Percentiles rank a stretch among this genome's conserved stretches.
Conservation (phyloP, 192 early-diverging fungal genomes). For the Rhizoclosmatium globosum region DNA sequence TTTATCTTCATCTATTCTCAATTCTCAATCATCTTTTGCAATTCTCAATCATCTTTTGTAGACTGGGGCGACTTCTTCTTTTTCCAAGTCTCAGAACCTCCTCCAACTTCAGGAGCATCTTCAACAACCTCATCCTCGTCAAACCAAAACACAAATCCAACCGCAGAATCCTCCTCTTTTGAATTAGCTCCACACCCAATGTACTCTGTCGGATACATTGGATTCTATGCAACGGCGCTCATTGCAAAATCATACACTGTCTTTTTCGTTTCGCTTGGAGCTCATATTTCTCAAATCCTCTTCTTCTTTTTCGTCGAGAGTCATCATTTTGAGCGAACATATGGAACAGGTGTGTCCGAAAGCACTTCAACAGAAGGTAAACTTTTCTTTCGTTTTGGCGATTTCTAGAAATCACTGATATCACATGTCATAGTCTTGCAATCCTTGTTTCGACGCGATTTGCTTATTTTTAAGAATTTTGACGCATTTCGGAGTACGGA, state of each 20-base stretch:
- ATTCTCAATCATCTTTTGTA: constrained; percentile 42
- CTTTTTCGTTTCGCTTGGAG: constrained; percentile 86
- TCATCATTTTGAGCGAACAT: constrained; percentile 82
- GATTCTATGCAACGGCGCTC: constrained; percentile 93
- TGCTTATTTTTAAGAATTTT: constrained; percentile 91
- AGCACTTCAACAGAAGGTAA: constrained; percentile 28
- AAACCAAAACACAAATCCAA: background rate
- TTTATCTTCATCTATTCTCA: constrained; percentile 17
- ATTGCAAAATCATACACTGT: constrained; percentile 93
- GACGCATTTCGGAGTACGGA: constrained; percentile 89
- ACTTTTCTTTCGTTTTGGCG: constrained; percentile 5
- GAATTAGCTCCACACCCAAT: constrained; percentile 98
- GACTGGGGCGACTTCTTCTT: constrained; percentile 99
- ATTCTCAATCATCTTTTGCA: too few relatives aligned
- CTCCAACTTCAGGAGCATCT: background rate
- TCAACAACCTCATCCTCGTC: background rate
- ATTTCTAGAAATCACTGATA: constrained; percentile 77
- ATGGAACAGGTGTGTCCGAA: constrained; percentile 41
- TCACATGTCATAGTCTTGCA: constrained; percentile 61
- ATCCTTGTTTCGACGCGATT: constrained; percentile 82
- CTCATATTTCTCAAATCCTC: constrained; percentile 87
- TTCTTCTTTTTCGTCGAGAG: constrained; percentile 94
- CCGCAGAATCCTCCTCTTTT: constrained; percentile 88
- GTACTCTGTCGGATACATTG: constrained; percentile 98
- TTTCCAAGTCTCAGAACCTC: constrained; percentile 67